Evolutionary conservation across 2,329 filamentous ascomycete species (phyloP).

Genomic region (Corinectria fuckeliana): DNA sequence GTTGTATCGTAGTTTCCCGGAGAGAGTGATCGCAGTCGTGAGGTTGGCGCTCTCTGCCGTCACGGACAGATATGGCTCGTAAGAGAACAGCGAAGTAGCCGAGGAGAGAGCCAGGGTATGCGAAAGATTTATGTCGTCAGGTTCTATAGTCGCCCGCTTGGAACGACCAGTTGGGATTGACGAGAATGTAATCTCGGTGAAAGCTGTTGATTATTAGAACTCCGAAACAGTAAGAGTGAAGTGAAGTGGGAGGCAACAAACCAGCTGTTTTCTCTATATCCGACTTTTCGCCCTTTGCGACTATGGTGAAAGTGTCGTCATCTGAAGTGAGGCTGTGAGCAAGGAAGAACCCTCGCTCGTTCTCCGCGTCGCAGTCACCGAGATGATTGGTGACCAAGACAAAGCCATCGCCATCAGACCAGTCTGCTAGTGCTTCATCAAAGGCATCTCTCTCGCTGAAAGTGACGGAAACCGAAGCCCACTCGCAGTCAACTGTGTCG

Average conservation of each 20-base stretch:
- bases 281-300: slow-evolving; percentile 41
- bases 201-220: slow-evolving; percentile 2
- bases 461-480: slow-evolving; percentile 14
- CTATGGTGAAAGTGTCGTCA: slow-evolving; percentile 37
- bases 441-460: slow-evolving; percentile 19
- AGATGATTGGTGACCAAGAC: slow-evolving; percentile 52
- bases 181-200: slow-evolving; percentile 24
- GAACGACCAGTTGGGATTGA: slow-evolving; percentile 17
- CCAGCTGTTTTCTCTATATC: slow-evolving; percentile 44
- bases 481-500: slow-evolving; percentile 17
- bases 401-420: slow-evolving; percentile 30
- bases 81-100: slow-evolving; percentile 17
- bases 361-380: slow-evolving; percentile 48
- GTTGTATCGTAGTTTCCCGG: slow-evolving; percentile 51
- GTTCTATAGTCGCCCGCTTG: slow-evolving; percentile 12
- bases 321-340: slow-evolving; percentile 40
- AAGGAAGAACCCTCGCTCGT: slow-evolving; percentile 49
- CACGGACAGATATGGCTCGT: slow-evolving; percentile 20
- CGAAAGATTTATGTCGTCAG: slow-evolving; percentile 12
- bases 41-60: slow-evolving; percentile 33
- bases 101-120: slow-evolving; percentile 11
- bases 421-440: slow-evolving; percentile 16
- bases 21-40: slow-evolving; percentile 46
- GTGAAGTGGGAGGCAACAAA: slow-evolving; percentile 27
- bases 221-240: neutral